Evolutionary conservation across 2,329 filamentous ascomycete species (phyloP).

Genomic region (Torrubiellomyces zombiae): DNA sequence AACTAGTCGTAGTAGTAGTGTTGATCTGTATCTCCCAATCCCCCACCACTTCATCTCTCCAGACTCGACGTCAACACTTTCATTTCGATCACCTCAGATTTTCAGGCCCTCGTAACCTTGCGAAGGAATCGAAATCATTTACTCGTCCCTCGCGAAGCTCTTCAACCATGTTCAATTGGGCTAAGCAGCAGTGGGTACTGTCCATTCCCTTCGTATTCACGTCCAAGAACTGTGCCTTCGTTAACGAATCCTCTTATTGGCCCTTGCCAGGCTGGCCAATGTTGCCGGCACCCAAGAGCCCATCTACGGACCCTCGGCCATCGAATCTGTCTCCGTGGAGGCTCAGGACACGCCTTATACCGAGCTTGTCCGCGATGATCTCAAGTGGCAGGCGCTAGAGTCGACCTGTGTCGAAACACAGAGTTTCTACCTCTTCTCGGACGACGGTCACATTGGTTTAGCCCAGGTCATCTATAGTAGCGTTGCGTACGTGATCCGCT

Average conservation of each 20-base stretch:
- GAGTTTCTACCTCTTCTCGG: slow-evolving; percentile 77
- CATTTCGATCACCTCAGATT: no score
- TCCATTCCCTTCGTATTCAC: slow-evolving; percentile 3
- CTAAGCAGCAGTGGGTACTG: slow-evolving; percentile 63
- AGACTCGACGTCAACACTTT: no score
- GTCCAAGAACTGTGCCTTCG: not conserved
- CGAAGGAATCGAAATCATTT: no score
- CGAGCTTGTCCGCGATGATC: slow-evolving; percentile 57
- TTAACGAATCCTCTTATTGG: slow-evolving; percentile 4
- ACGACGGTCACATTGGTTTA: slow-evolving; percentile 61
- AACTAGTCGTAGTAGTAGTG: no score
- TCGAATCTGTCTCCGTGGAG: slow-evolving; percentile 73
- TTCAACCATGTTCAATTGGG: slow-evolving; percentile 74
- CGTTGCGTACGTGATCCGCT: slow-evolving; percentile 51
- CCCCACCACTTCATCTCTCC: no score
- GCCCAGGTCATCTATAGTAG: slow-evolving; percentile 96
- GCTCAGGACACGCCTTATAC: slow-evolving; percentile 63
- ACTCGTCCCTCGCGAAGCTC: not conserved
- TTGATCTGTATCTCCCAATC: no score
- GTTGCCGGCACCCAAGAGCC: slow-evolving; percentile 94
- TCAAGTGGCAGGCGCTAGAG: slow-evolving; percentile 70
- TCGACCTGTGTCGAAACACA: slow-evolving; percentile 88
- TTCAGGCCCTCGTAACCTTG: no score
- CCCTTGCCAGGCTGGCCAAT: slow-evolving; percentile 40
- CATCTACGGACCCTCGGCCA: slow-evolving; percentile 79